phyloP scores from a whole-genome alignment of 1,139 yeast species.

The Candida sp. region DNA sequence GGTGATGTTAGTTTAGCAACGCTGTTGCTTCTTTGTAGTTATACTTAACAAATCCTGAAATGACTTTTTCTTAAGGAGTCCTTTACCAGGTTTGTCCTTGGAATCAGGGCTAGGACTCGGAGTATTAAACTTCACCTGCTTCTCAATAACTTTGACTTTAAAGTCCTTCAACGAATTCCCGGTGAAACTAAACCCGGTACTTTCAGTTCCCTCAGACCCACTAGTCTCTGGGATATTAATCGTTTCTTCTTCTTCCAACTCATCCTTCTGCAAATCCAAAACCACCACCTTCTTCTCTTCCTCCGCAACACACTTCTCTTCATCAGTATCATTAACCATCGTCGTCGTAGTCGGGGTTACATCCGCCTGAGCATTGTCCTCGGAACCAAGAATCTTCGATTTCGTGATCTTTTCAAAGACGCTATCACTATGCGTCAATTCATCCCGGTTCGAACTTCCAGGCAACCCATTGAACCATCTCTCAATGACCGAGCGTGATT shows the following conservation, averaged over 20 bases:
- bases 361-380: not conserved
- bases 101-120: not conserved
- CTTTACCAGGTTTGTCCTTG: not conserved
- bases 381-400: not conserved
- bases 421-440: not conserved
- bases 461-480: not conserved
- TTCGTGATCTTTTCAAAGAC: not conserved
- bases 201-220: not conserved
- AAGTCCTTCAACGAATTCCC: constrained; percentile 3
- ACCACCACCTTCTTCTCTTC: too few species aligned
- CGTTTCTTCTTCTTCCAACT: not conserved
- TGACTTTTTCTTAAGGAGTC: not conserved
- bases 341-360: not conserved
- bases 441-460: not conserved
- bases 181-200: not conserved
- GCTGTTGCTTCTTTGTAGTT: not conserved
- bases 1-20: not conserved
- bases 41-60: not conserved
- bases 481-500: not conserved
- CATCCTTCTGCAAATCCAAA: not conserved
- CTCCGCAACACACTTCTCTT: too few species aligned
- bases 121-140: not conserved
- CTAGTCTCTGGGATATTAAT: not conserved
- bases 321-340: not conserved
- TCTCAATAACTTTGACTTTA: not conserved